phyloP scores from a whole-genome alignment of 257 asterid genomes.

The Sherardia arvensis region DNA sequence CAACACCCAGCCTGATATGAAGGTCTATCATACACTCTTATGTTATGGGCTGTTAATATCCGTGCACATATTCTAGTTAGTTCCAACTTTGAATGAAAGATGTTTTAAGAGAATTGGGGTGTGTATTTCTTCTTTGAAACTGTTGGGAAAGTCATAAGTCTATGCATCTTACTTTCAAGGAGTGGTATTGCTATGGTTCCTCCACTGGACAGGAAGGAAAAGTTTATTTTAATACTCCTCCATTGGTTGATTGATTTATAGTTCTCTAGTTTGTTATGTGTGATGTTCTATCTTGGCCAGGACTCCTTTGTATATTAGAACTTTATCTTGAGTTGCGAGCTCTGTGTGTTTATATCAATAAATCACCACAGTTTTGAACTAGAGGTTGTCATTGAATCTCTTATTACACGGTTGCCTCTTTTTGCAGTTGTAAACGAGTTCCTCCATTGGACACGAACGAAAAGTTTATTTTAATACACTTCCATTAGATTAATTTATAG shows the following conservation, averaged over 20 bases:
- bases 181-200: not conserved
- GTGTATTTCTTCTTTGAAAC: not conserved
- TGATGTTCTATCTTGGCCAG: not conserved
- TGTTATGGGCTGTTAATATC: not conserved
- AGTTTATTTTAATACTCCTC: not conserved
- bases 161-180: not conserved
- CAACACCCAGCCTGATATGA: constrained; percentile 91
- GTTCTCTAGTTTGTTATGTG: not conserved
- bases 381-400: not conserved
- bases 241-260: not conserved
- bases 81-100: not conserved
- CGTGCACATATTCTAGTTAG: not conserved
- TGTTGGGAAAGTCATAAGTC: not conserved
- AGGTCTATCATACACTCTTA: constrained; percentile 29
- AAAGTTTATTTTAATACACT: not conserved
- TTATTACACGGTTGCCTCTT: not conserved
- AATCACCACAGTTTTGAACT: not conserved
- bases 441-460: not conserved
- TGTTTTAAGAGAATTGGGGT: not conserved
- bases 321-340: not conserved
- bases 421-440: not conserved
- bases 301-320: not conserved
- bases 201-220: not conserved
- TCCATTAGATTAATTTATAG: not conserved
- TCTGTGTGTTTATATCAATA: too few species aligned